Evolutionary conservation across 2,329 filamentous ascomycete genomes (phyloP).

Genomic region (Cercospora sp.): DNA sequence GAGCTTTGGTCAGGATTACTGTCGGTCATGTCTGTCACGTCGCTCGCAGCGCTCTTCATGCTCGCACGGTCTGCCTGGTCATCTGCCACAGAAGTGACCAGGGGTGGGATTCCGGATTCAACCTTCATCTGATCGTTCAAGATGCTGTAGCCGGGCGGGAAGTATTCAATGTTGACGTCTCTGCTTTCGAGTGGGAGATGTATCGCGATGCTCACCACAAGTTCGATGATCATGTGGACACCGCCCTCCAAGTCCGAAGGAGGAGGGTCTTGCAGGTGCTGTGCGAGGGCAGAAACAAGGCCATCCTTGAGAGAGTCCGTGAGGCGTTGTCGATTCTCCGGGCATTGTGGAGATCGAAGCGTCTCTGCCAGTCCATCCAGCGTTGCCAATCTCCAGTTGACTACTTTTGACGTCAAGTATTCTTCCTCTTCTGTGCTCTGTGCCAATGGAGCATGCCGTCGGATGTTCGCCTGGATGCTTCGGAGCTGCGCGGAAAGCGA

Average conservation of each 20-base stretch:
- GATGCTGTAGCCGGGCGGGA: slow-evolving; percentile 72
- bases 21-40: slow-evolving; percentile 37
- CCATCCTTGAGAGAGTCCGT: slow-evolving; percentile 62
- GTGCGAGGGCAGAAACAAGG: slow-evolving; percentile 69
- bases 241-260: slow-evolving; percentile 83
- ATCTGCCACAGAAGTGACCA: slow-evolving; percentile 46
- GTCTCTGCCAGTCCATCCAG: slow-evolving; percentile 80
- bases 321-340: slow-evolving; percentile 64
- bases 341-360: slow-evolving; percentile 65
- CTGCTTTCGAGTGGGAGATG: slow-evolving; percentile 89
- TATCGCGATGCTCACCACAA: slow-evolving; percentile 80
- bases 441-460: slow-evolving; percentile 70
- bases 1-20: slow-evolving; percentile 27
- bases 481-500: slow-evolving; percentile 78
- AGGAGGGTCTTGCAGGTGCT: slow-evolving; percentile 73
- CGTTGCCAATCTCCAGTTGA: slow-evolving; percentile 91
- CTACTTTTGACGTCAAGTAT: slow-evolving; percentile 79
- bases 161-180: slow-evolving; percentile 85
- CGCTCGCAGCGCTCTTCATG: slow-evolving; percentile 41
- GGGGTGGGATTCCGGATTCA: slow-evolving; percentile 59
- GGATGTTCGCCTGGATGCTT: slow-evolving; percentile 82
- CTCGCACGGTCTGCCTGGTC: slow-evolving; percentile 47
- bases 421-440: slow-evolving; percentile 85
- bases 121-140: slow-evolving; percentile 79
- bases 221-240: slow-evolving; percentile 87